phyloP scores from a whole-genome alignment of 306 rosid genomes.

The Vicia faba region DNA sequence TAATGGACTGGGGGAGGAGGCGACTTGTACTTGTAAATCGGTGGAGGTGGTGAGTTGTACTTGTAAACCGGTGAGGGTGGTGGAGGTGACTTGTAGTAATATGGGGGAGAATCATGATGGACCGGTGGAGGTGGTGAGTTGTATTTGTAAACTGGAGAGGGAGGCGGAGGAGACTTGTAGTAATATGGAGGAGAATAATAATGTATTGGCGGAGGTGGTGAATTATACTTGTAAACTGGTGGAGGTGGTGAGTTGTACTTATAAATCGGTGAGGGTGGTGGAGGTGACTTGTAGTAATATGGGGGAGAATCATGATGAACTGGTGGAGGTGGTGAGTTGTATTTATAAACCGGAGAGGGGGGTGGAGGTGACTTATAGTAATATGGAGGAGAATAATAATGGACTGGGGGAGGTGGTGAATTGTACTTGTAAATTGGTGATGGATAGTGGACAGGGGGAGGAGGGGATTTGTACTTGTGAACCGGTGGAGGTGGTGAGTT shows the following conservation, averaged over 20 bases:
- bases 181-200: conserved; percentile 20
- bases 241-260: conserved; percentile 16
- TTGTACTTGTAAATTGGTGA: conserved; percentile 1
- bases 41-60: not conserved
- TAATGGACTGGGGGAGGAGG: not conserved
- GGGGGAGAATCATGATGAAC: not conserved
- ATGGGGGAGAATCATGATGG: not conserved
- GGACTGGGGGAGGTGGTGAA: not conserved
- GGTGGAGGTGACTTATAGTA: not conserved
- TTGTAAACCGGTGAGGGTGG: not conserved
- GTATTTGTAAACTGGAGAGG: not conserved
- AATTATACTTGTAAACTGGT: not conserved
- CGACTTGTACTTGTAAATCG: not conserved
- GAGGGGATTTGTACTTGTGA: not conserved
- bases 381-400: not conserved
- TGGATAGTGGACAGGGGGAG: not conserved
- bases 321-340: not conserved
- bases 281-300: not conserved
- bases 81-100: not conserved
- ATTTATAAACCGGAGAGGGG: not conserved
- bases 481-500: not conserved
- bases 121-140: not conserved
- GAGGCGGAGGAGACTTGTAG: conserved; percentile 57
- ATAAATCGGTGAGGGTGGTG: not conserved
- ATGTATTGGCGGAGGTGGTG: conserved; percentile 30